A percentile compares a stretch with the other conserved stretches of the same genome.
Evolutionary conservation across 768 basidiomycete genomes (phyloP).

Genomic region (Suillus brevipes): DNA sequence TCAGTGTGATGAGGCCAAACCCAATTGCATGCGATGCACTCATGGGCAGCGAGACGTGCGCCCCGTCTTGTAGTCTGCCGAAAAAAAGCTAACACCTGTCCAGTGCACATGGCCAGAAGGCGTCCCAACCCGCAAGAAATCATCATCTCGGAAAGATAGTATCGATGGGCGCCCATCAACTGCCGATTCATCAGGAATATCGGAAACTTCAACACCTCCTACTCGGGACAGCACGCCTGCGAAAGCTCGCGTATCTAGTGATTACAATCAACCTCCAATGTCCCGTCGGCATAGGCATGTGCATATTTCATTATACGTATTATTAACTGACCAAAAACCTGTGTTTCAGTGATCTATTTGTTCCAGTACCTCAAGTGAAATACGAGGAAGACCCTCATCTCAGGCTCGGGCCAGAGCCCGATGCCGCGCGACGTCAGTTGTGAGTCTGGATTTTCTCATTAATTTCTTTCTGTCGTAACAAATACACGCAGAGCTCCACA

Average conservation of each 20-base stretch:
- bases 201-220: constrained; percentile 72
- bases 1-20: constrained; percentile 90
- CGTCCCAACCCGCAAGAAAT: constrained; percentile 70
- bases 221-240: constrained; percentile 68
- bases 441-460: constrained; percentile 31
- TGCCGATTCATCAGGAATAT: constrained; percentile 71
- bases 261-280: constrained; percentile 38
- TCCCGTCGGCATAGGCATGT: constrained; percentile 43
- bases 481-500: constrained; percentile 41
- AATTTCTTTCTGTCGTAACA: constrained; percentile 15
- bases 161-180: constrained; percentile 69
- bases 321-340: constrained; percentile 7
- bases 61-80: background rate
- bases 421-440: constrained; percentile 47
- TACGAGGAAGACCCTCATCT: constrained; percentile 3
- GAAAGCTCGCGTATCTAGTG: constrained; percentile 43
- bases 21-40: constrained; percentile 81
- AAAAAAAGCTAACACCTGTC: constrained; percentile 12
- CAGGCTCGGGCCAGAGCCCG: constrained; percentile 42
- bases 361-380: constrained; percentile 1
- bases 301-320: background rate
- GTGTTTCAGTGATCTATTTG: background rate
- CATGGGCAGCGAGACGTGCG: constrained; percentile 83
- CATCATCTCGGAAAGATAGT: constrained; percentile 55
- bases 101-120: constrained; percentile 87